These are phyloP conservation scores for Mrakia gelida DNA, from an alignment of 768 basidiomycete species.

Conservation along the genomic window DNA sequence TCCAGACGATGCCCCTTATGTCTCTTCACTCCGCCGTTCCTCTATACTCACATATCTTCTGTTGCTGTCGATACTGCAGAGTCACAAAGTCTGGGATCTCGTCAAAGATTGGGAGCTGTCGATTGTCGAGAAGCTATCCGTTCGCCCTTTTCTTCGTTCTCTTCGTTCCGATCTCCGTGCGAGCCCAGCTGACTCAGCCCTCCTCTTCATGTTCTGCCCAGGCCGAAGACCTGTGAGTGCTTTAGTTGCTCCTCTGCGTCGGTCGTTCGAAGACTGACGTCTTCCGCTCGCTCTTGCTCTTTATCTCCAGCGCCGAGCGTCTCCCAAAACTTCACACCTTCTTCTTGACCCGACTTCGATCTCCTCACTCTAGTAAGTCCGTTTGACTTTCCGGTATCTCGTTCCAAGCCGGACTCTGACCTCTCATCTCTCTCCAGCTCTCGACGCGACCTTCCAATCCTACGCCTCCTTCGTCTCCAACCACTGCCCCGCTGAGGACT, in stretches of 20 bases:
- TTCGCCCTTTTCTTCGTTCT: slow-evolving; percentile 47
- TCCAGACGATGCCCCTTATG: not conserved
- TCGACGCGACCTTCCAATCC: slow-evolving; percentile 72
- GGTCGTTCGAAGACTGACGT: not conserved
- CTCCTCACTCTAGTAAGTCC: slow-evolving; percentile 69
- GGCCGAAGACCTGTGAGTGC: slow-evolving; percentile 19
- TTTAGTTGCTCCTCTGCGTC: not conserved
- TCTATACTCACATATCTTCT: not conserved
- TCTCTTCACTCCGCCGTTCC: not conserved
- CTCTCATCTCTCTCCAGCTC: slow-evolving; percentile 49
- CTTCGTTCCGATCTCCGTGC: not conserved
- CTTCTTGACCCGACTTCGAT: slow-evolving; percentile 62
- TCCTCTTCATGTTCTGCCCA: not conserved
- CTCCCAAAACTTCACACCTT: slow-evolving; percentile 56
- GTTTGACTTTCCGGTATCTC: not conserved
- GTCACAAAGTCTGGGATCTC: slow-evolving; percentile 57
- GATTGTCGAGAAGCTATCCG: slow-evolving; percentile 50
- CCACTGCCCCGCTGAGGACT: slow-evolving; percentile 66
- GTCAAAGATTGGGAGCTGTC: slow-evolving; percentile 72
- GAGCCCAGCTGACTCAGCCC: slow-evolving; percentile 39
- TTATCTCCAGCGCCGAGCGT: slow-evolving; percentile 46
- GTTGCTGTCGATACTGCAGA: slow-evolving; percentile 47
- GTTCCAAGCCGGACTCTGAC: not conserved
- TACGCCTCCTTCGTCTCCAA: slow-evolving; percentile 88
- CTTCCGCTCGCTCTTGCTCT: not conserved